These are phyloP conservation scores for Taphrina wiesneri DNA, from an alignment of 1,139 yeast species.

Conservation along the genomic window DNA sequence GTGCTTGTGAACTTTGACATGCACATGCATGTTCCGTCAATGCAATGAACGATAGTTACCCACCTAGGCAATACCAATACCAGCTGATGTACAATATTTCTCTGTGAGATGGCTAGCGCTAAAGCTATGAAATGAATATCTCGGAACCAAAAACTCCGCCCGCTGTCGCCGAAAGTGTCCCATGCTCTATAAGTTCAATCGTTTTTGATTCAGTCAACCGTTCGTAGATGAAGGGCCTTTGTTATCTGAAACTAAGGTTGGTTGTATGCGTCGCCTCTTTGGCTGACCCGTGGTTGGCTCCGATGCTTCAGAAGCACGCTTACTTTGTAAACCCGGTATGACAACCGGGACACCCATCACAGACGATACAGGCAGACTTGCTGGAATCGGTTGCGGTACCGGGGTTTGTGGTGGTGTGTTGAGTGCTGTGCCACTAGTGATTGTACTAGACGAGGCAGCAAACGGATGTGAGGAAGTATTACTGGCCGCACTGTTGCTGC, in stretches of 20 bases:
- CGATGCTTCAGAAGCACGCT: not conserved
- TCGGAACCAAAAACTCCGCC: too few relatives aligned
- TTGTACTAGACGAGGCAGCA: not conserved
- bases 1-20: too few relatives aligned
- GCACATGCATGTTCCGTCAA: too few relatives aligned
- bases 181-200: too few relatives aligned
- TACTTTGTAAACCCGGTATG: not conserved
- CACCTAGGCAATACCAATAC: too few relatives aligned
- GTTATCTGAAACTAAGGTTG: slow-evolving; percentile 3
- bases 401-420: slow-evolving; percentile 23
- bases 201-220: not conserved
- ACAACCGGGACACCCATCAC: not conserved
- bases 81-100: too few relatives aligned
- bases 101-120: too few relatives aligned
- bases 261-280: slow-evolving; percentile 25
- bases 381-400: not conserved
- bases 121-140: too few relatives aligned
- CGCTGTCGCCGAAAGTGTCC: too few relatives aligned
- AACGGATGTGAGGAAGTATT: slow-evolving; percentile 2
- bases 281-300: not conserved
- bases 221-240: not conserved
- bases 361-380: not conserved
- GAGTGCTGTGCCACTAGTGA: not conserved
- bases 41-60: too few relatives aligned
- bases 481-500: slow-evolving; percentile 22